Percentiles rank a stretch among this genome's conserved stretches.
Evolutionary conservation across 225 moss, liverwort and hornwort species (phyloP).

Genomic region (Bryum argenteum): DNA sequence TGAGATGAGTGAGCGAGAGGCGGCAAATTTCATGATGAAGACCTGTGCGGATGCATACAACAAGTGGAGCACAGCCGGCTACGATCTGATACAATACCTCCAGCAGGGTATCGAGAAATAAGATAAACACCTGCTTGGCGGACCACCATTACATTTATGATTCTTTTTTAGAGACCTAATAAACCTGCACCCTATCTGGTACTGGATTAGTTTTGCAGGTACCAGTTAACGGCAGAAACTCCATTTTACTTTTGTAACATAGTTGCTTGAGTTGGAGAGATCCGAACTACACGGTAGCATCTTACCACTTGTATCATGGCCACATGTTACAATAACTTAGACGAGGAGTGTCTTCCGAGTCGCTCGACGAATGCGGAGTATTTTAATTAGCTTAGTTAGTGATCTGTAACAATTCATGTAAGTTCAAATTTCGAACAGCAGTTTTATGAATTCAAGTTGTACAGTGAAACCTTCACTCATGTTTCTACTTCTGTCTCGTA

Average conservation of each 20-base stretch:
- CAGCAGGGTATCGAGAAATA: conserved; percentile 88
- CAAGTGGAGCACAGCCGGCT: conserved; percentile 92
- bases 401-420: conserved; percentile 8
- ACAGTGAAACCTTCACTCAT: neutral
- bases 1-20: conserved; percentile 89
- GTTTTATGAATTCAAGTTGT: neutral
- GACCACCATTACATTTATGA: conserved; percentile 23
- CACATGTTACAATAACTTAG: conserved; percentile 17
- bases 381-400: conserved; percentile 2
- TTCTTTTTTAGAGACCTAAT: conserved; percentile 40
- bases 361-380: conserved; percentile 13
- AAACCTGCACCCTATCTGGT: conserved; percentile 26
- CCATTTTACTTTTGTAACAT: conserved; percentile 31
- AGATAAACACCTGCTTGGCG: neutral
- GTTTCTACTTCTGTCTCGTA: neutral
- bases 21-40: conserved; percentile 95
- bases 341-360: conserved; percentile 1
- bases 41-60: conserved; percentile 93
- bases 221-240: neutral
- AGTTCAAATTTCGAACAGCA: neutral
- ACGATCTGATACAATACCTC: conserved; percentile 84
- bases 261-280: conserved; percentile 33
- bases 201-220: conserved; percentile 23
- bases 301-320: conserved; percentile 38
- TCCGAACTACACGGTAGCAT: neutral